Evolutionary conservation across 2,329 filamentous ascomycete genomes (phyloP), one percentile per base, ranked within the genome.

Genomic region (Polytolypa hystricis): DNA sequence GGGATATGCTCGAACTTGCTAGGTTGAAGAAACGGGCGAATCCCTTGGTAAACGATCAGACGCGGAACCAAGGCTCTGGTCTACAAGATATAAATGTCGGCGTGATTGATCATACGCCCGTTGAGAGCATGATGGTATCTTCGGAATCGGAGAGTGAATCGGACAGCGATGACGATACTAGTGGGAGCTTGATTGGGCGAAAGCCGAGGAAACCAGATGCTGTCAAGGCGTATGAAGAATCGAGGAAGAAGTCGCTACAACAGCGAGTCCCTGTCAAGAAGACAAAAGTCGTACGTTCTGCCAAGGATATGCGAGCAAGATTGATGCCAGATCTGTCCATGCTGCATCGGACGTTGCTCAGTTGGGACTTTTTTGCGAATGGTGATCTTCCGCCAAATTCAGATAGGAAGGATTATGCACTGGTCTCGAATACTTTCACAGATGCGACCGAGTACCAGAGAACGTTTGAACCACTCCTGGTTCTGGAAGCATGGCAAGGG

Each of bases 401-500:
- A 4, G 79, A 75, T 35, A 76, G 76, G 11, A 77, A 79, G 32
- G 70, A 76, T 30, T 93, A 89, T 52, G 76, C 71, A 31, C 69
- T 76, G 37, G 89, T 98, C 8, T 78, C 81, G 4, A 80, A 84
- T 42, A 76, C 75, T 1, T 98, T 94, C 60, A 59, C 67, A 18
- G 79, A 85, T 47, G 82, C 86, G 0, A 64, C 65, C 29, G 78
- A 83, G 33, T 98, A 98, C 55, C 84, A 93, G 55, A 71, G 76
- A 41, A 94, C 86, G 0, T 98, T 98, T 58, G 79, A 93, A 47
- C 87, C 89, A 4, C 69, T 98, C 15, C 70, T 98, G 21, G 77
- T 91, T 19, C 80, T 93, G 17, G 91, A 98, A 65, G 89, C 89
- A 19, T 98, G 91, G 91, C 83, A 93, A 54, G 83, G 84, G 4